These are phyloP conservation scores for Aspergillus caelatus DNA, from an alignment of 2,329 filamentous ascomycete species.

Conservation along the genomic window DNA sequence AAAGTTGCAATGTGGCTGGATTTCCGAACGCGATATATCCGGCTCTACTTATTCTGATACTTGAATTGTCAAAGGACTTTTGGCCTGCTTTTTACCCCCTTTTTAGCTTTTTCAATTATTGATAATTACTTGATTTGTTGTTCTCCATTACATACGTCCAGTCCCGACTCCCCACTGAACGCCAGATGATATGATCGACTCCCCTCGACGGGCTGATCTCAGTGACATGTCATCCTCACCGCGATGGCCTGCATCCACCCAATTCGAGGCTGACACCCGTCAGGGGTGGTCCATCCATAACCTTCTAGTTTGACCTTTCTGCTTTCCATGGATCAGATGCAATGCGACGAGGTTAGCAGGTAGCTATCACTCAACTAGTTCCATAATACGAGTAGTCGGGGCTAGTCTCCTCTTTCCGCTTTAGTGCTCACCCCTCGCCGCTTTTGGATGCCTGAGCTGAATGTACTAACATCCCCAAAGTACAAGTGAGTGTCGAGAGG, in stretches of 20 bases:
- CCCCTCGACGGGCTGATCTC: neutral
- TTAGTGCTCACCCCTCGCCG: neutral
- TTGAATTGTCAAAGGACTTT: neutral
- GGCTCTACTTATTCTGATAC: neutral
- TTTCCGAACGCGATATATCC: neutral
- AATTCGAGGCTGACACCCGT: constrained; percentile 1
- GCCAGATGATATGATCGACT: neutral
- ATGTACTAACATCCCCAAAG: too few relatives aligned
- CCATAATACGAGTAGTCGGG: neutral
- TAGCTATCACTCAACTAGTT: neutral
- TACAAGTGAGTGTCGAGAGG: too few relatives aligned
- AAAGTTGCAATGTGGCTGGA: neutral
- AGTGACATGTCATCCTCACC: constrained; percentile 7
- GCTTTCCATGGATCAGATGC: neutral
- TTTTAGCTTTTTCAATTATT: neutral
- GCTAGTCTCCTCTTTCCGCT: neutral
- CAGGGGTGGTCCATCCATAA: neutral
- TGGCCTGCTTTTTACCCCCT: neutral
- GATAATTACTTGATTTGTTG: neutral
- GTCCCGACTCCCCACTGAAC: neutral
- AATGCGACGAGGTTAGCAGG: neutral
- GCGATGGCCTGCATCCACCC: neutral
- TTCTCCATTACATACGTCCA: neutral
- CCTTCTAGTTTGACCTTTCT: neutral
- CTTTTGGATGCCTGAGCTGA: neutral